phyloP scores from a whole-genome alignment of 345 rosid genomes.

The Gossypium australe region DNA sequence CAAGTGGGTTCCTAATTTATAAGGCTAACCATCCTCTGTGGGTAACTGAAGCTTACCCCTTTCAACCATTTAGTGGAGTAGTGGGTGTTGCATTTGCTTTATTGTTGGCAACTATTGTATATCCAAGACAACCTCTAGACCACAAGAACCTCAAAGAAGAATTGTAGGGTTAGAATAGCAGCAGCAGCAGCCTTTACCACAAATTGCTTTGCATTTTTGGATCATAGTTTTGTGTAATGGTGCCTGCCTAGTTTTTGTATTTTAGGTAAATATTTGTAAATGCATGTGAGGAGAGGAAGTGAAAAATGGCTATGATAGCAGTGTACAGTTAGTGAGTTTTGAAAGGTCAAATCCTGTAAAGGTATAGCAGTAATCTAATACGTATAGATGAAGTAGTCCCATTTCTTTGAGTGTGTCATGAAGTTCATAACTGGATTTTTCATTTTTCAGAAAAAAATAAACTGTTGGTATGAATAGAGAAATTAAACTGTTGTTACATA shows the following conservation, averaged over 20 bases:
- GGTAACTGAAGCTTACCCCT: slow-evolving; percentile 60
- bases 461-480: too few relatives aligned
- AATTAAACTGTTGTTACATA: too few relatives aligned
- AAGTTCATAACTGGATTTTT: too few relatives aligned
- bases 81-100: slow-evolving; percentile 60
- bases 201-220: background rate
- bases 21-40: slow-evolving; percentile 42
- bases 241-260: background rate
- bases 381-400: too few relatives aligned
- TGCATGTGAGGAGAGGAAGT: background rate
- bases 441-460: too few relatives aligned
- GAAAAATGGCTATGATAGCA: too few relatives aligned
- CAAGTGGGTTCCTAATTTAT: slow-evolving; percentile 54
- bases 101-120: slow-evolving; percentile 46
- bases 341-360: too few relatives aligned
- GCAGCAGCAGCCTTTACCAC: background rate
- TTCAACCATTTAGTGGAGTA: slow-evolving; percentile 75
- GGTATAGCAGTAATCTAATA: too few relatives aligned
- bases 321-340: too few relatives aligned
- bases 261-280: background rate
- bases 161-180: background rate
- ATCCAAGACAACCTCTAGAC: slow-evolving; percentile 43
- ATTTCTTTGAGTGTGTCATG: too few relatives aligned
- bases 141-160: slow-evolving; percentile 8
- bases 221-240: background rate